These are phyloP conservation scores for Leccinum truebloodii DNA, from an alignment of 768 basidiomycete genomes.

Conservation along the genomic window DNA sequence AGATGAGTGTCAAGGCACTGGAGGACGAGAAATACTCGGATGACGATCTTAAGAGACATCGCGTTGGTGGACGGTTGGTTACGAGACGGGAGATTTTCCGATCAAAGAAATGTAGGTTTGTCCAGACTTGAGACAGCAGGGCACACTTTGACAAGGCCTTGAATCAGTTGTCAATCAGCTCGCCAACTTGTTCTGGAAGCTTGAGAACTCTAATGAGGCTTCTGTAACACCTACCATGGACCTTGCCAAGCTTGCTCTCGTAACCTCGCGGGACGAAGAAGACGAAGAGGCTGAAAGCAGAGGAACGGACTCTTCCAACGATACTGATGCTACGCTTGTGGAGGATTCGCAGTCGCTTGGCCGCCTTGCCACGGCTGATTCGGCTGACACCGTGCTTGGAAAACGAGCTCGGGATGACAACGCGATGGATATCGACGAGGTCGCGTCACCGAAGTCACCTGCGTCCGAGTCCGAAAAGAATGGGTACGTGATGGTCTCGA, in stretches of 20 bases:
- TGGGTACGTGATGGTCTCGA: conserved; percentile 43
- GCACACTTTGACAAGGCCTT: conserved; percentile 11
- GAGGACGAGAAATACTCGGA: conserved; percentile 76
- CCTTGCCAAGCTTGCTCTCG: conserved; percentile 87
- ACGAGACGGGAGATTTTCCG: conserved; percentile 79
- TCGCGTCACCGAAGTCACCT: conserved; percentile 31
- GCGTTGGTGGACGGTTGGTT: conserved; percentile 85
- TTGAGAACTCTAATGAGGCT: conserved; percentile 63
- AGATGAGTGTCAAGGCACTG: conserved; percentile 51
- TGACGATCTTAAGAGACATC: conserved; percentile 78
- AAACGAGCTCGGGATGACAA: conserved; percentile 60
- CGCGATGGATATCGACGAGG: conserved; percentile 57
- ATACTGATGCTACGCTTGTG: conserved; percentile 86
- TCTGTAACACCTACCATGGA: conserved; percentile 84
- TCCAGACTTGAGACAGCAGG: neutral
- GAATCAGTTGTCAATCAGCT: conserved; percentile 75
- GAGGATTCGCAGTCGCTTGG: conserved; percentile 57
- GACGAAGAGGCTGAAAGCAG: conserved; percentile 75
- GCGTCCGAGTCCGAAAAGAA: conserved; percentile 41
- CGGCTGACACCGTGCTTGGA: conserved; percentile 61
- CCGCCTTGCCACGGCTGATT: conserved; percentile 26
- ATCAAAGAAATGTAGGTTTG: conserved; percentile 75
- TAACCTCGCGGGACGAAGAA: conserved; percentile 89
- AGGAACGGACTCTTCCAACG: conserved; percentile 80
- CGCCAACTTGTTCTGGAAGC: conserved; percentile 72